Conservation (phyloP, 306 rosid species). For the Carpinus viminea region DNA sequence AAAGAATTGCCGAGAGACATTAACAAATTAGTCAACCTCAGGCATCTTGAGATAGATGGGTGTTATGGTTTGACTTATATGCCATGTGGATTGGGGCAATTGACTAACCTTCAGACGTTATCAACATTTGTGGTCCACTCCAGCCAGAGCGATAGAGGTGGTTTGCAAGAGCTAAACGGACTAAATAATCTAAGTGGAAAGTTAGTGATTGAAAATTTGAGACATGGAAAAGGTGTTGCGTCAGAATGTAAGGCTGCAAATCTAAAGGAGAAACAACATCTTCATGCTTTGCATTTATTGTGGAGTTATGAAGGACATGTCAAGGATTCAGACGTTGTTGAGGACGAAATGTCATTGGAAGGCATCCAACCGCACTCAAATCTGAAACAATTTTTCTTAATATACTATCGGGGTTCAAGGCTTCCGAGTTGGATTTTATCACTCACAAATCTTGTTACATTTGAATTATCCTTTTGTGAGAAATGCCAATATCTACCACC, state of each 20-base stretch:
- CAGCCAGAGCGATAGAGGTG: background rate
- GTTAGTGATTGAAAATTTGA: constrained; percentile 2
- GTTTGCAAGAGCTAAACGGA: background rate
- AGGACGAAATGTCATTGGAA: background rate
- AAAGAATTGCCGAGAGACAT: constrained; percentile 15
- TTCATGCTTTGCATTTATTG: constrained; percentile 1
- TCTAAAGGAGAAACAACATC: background rate
- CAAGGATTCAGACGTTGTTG: background rate
- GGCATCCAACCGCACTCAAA: background rate
- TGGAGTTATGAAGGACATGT: background rate
- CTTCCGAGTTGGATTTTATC: background rate
- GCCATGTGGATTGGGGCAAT: background rate
- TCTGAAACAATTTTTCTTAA: background rate
- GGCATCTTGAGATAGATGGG: constrained; percentile 9
- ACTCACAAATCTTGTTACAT: background rate
- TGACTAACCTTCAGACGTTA: constrained; percentile 13
- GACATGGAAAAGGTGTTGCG: background rate
- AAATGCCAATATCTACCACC: constrained; percentile 9
- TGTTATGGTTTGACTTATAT: background rate
- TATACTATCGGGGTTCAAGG: background rate
- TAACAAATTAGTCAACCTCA: too few relatives aligned
- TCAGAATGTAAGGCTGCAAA: fast-evolving
- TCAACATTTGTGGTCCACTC: constrained; percentile 11
- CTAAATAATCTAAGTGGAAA: constrained; percentile 1
- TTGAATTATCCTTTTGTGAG: background rate